Percentiles rank a stretch among this genome's conserved stretches.
Evolutionary conservation across 495 filamentous ascomycete species (phyloP).

Genomic region (Neurospora africana): DNA sequence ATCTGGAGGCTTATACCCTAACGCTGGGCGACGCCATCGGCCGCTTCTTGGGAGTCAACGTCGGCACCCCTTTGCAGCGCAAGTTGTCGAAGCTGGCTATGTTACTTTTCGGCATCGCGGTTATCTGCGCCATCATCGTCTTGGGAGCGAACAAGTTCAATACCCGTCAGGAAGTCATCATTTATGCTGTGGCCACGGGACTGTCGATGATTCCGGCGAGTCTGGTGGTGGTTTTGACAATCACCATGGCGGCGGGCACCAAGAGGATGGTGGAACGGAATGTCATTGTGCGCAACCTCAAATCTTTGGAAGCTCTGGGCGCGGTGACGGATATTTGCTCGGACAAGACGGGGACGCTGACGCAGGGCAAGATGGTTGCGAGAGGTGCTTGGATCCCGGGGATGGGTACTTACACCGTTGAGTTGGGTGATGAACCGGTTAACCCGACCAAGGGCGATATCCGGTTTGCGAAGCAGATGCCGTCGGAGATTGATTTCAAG

Average conservation of each 20-base stretch:
- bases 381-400: conserved; percentile 70
- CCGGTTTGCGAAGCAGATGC: conserved; percentile 16
- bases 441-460: conserved; percentile 22
- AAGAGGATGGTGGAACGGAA: conserved; percentile 65
- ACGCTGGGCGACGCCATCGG: conserved; percentile 57
- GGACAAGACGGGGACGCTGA: conserved; percentile 79
- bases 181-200: conserved; percentile 67
- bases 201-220: conserved; percentile 64
- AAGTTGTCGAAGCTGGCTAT: conserved; percentile 72
- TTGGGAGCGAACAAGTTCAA: conserved; percentile 66
- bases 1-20: conserved; percentile 57
- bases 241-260: conserved; percentile 70
- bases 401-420: conserved; percentile 46
- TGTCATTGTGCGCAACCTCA: conserved; percentile 65
- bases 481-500: conserved; percentile 16
- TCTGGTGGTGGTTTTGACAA: conserved; percentile 58
- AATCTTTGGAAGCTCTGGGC: conserved; percentile 69
- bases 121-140: conserved; percentile 68
- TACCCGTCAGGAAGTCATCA: conserved; percentile 63
- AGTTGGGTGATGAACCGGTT: conserved; percentile 39
- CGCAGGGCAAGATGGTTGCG: conserved; percentile 64
- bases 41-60: conserved; percentile 59
- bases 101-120: conserved; percentile 60
- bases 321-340: conserved; percentile 81
- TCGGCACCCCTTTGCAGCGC: conserved; percentile 67